Evolutionary conservation across 768 basidiomycete species (phyloP).

Genomic region (Hortiboletus flavorubellus): DNA sequence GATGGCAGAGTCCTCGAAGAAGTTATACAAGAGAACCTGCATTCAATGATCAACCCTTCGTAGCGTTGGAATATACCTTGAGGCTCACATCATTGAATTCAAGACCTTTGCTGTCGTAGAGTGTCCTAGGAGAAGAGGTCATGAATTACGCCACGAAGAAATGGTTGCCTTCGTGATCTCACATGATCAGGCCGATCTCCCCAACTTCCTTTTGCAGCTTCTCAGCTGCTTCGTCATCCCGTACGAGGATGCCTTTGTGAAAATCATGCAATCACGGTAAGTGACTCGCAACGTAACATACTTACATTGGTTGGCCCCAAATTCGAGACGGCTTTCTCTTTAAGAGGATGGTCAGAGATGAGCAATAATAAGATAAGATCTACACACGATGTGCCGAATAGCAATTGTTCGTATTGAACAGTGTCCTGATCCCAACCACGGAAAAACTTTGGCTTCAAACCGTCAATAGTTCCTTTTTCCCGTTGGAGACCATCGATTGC

Average conservation of each 20-base stretch:
- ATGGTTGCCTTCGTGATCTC: too few relatives aligned
- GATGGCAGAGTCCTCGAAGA: conserved; percentile 62
- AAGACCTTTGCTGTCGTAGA: too few relatives aligned
- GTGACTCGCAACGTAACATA: neutral
- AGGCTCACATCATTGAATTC: too few relatives aligned
- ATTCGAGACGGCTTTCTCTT: conserved; percentile 50
- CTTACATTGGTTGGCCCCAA: conserved; percentile 66
- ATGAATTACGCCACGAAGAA: too few relatives aligned
- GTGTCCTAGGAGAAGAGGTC: too few relatives aligned
- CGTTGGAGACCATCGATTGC: conserved; percentile 56
- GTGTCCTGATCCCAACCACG: conserved; percentile 43
- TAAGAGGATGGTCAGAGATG: conserved; percentile 8
- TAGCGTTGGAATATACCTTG: neutral
- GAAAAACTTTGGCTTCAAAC: conserved; percentile 58
- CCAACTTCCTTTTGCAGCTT: too few relatives aligned
- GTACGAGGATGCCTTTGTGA: conserved; percentile 65
- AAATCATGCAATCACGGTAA: neutral
- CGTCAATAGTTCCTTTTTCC: conserved; percentile 55
- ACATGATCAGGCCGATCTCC: too few relatives aligned
- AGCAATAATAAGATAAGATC: neutral
- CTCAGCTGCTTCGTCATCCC: too few relatives aligned
- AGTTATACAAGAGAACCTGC: conserved; percentile 71
- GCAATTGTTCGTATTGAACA: conserved; percentile 51
- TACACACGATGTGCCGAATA: conserved; percentile 1
- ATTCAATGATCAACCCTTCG: neutral